Conservation (phyloP, 345 rosid species). For the Lepidium africanum region DNA sequence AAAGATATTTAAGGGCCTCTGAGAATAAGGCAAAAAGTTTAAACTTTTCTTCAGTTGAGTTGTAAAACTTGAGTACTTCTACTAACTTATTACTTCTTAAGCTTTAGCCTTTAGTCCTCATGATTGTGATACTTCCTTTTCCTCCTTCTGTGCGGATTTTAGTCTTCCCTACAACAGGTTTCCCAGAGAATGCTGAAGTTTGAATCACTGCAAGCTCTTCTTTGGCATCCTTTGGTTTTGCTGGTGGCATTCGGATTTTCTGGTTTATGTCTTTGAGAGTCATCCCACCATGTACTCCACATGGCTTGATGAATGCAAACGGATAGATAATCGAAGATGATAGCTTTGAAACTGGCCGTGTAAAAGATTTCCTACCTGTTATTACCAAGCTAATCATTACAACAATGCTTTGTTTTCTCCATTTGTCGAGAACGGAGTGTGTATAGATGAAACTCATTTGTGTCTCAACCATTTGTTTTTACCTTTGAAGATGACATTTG, state of each 20-base stretch:
- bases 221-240: constrained; percentile 42
- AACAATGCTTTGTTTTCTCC: not conserved
- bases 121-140: constrained; percentile 94
- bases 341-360: constrained; percentile 54
- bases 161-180: constrained; percentile 96
- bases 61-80: not conserved
- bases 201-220: constrained; percentile 59
- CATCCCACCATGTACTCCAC: constrained; percentile 77
- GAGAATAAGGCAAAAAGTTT: constrained; percentile 24
- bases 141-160: constrained; percentile 98
- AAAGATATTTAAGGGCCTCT: constrained; percentile 15
- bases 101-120: constrained; percentile 83
- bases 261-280: constrained; percentile 96
- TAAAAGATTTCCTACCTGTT: constrained; percentile 65
- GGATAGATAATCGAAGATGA: constrained; percentile 85
- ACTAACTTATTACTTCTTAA: not conserved
- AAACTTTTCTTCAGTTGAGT: constrained; percentile 2
- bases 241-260: constrained; percentile 63
- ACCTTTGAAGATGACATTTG: constrained; percentile 78
- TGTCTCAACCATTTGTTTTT: not conserved
- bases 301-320: constrained; percentile 90
- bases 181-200: constrained; percentile 96
- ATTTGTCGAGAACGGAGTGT: not conserved
- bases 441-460: not conserved
- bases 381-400: constrained; percentile 1